Conservation (phyloP, 2,329 filamentous ascomycete species). For the Epichloe amarillans region DNA sequence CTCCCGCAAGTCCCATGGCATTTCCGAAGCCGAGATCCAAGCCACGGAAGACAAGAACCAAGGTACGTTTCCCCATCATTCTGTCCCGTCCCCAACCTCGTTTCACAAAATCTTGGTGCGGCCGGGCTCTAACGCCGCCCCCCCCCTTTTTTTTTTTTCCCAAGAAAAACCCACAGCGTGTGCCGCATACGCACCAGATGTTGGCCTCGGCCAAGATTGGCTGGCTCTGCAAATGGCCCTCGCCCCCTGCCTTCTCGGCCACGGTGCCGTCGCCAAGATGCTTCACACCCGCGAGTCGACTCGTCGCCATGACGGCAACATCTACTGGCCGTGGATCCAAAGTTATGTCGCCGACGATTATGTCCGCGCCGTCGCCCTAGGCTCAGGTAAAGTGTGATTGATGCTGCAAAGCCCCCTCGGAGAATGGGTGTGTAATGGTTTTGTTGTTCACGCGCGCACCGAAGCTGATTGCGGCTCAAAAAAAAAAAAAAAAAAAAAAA, state of each 20-base stretch:
- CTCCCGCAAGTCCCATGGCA: conserved; percentile 72
- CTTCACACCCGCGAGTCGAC: conserved; percentile 51
- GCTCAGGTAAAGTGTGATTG: conserved; percentile 42
- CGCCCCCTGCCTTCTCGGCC: conserved; percentile 81
- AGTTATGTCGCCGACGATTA: conserved; percentile 81
- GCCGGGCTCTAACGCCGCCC: neutral
- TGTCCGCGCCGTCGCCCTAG: conserved; percentile 53
- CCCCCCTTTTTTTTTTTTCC: neutral
- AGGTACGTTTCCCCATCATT: conserved; percentile 25
- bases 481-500: neutral
- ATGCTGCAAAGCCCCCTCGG: neutral
- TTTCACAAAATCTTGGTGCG: too few species aligned
- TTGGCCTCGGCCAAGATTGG: conserved; percentile 80
- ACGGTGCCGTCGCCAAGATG: conserved; percentile 63
- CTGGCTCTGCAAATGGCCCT: conserved; percentile 74
- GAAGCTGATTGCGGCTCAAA: neutral
- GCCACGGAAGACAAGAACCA: conserved; percentile 59
- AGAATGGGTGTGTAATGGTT: neutral
- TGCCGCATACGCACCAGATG: conserved; percentile 75
- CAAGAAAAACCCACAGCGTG: conserved; percentile 36
- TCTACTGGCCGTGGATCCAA: conserved; percentile 83
- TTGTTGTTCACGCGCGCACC: neutral
- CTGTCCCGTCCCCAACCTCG: neutral
- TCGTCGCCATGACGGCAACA: conserved; percentile 45
- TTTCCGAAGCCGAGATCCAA: conserved; percentile 61